These are phyloP conservation scores for Vitis vinifera DNA, from an alignment of 164 flowering plant genomes.

Conservation along the genomic window ASM3070453v1 NC_081820.1:21896001-21896500, in stretches of 20 bases:
- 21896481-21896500: too few species aligned
- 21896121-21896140: conserved; percentile 38
- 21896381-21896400: conserved; percentile 20
- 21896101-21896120: conserved; percentile 38
- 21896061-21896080: conserved; percentile 30
- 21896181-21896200: conserved; percentile 41
- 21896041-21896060: conserved; percentile 31
- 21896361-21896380: conserved; percentile 23
- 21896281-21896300: conserved; percentile 50
- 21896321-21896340: conserved; percentile 29
- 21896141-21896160: conserved; percentile 42
- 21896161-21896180: conserved; percentile 40
- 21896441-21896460: not conserved
- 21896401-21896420: conserved; percentile 9
- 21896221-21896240: conserved; percentile 54
- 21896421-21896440: conserved; percentile 8
- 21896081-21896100: conserved; percentile 27
- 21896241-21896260: conserved; percentile 27
- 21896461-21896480: not conserved
- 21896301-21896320: conserved; percentile 18
- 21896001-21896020: conserved; percentile 40
- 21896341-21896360: conserved; percentile 21
- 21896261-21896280: conserved; percentile 47
- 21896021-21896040: conserved; percentile 30
- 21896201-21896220: conserved; percentile 34